Conservation (phyloP, 148 eudicot genomes). For the Rhododendron mucronatum region DNA sequence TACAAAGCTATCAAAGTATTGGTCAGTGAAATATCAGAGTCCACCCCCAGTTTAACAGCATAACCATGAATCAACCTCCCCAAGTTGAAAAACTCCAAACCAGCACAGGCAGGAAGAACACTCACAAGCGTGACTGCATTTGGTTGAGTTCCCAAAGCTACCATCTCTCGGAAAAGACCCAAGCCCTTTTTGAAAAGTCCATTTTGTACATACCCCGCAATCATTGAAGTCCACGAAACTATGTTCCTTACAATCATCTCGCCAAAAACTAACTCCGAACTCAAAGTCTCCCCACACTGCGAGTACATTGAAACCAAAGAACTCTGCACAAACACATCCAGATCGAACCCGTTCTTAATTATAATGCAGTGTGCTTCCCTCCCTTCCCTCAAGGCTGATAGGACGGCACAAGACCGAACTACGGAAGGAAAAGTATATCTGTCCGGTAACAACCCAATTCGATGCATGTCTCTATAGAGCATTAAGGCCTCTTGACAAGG, state of each 20-base stretch:
- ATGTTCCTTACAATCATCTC: slow-evolving; percentile 10
- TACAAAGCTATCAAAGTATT: slow-evolving; percentile 16
- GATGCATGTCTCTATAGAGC: slow-evolving; percentile 20
- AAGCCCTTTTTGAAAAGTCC: slow-evolving; percentile 6
- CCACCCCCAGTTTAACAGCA: slow-evolving; percentile 9
- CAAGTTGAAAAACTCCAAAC: slow-evolving; percentile 8
- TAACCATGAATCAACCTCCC: slow-evolving; percentile 20
- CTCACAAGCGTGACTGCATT: slow-evolving; percentile 17
- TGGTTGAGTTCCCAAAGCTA: slow-evolving; percentile 15
- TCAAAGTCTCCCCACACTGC: background rate
- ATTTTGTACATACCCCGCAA: slow-evolving; percentile 21
- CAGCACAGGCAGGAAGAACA: slow-evolving; percentile 20
- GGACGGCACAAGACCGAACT: slow-evolving; percentile 8
- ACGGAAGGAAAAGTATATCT: slow-evolving; percentile 20
- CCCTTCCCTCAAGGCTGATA: slow-evolving; percentile 17
- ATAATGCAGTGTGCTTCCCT: slow-evolving; percentile 16
- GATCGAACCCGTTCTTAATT: slow-evolving; percentile 8
- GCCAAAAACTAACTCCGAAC: slow-evolving; percentile 10
- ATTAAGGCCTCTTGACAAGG: slow-evolving; percentile 12
- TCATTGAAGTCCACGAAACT: slow-evolving; percentile 28
- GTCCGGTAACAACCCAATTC: slow-evolving; percentile 13
- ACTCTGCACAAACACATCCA: slow-evolving; percentile 18
- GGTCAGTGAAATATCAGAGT: slow-evolving; percentile 1
- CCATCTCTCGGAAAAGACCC: slow-evolving; percentile 11
- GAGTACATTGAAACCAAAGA: slow-evolving; percentile 22